Evolutionary conservation across 768 basidiomycete species (phyloP).

Genomic region (Boletus tylopilopsis): DNA sequence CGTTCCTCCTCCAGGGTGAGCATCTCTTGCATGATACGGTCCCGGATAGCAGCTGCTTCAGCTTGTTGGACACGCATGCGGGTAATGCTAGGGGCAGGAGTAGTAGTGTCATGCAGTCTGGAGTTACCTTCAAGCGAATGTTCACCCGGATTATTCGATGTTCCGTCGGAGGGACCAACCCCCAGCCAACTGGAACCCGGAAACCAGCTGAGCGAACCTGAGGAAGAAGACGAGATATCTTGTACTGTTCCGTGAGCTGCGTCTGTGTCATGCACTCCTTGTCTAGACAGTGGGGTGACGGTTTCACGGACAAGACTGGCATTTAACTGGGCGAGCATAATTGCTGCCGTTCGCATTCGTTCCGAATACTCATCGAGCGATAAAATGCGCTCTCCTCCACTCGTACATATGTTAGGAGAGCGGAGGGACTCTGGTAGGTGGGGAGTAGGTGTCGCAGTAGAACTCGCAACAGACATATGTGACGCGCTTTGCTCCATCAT

Average conservation of each 20-base stretch:
- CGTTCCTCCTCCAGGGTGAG: constrained; percentile 93
- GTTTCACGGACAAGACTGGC: constrained; percentile 66
- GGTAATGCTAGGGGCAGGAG: constrained; percentile 32
- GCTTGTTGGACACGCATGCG: constrained; percentile 74
- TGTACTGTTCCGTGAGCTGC: constrained; percentile 2
- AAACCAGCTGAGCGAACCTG: constrained; percentile 45
- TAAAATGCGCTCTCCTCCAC: constrained; percentile 34
- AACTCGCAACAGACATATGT: constrained; percentile 8
- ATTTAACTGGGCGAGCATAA: constrained; percentile 97
- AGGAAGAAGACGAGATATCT: constrained; percentile 15
- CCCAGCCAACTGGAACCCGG: constrained; percentile 54
- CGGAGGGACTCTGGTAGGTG: not conserved
- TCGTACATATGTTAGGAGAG: constrained; percentile 1
- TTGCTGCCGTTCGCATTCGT: constrained; percentile 96
- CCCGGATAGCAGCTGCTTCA: constrained; percentile 87
- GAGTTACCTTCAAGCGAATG: constrained; percentile 28
- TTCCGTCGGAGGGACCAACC: constrained; percentile 16
- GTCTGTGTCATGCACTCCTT: constrained; percentile 3
- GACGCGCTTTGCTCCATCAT: constrained; percentile 34
- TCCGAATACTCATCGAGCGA: constrained; percentile 98
- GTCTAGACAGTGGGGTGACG: constrained; percentile 24
- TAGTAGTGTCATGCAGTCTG: constrained; percentile 24
- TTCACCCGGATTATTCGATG: constrained; percentile 27
- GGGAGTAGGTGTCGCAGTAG: constrained; percentile 5
- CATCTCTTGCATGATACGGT: constrained; percentile 99